These are phyloP conservation scores for Gynochthodes officinalis DNA, from an alignment of 257 asterid species.

Conservation along the genomic window DNA sequence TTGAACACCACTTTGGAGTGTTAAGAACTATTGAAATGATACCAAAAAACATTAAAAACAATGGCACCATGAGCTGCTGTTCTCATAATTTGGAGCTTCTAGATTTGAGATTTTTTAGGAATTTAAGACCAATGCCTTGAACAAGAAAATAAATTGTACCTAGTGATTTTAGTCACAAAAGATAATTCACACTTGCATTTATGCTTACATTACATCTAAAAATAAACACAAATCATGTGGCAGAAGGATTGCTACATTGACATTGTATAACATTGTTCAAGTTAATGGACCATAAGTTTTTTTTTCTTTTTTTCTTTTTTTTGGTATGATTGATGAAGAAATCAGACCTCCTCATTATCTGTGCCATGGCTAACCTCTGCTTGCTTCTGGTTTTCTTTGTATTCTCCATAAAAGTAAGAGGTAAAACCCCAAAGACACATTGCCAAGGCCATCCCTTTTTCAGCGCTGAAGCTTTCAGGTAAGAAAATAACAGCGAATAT, in stretches of 20 bases:
- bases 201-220: not conserved
- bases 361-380: not conserved
- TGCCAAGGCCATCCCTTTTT: conserved; percentile 31
- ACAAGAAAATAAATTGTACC: too few species aligned
- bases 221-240: not conserved
- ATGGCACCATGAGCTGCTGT: too few species aligned
- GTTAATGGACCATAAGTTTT: too few species aligned
- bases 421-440: conserved; percentile 40
- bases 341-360: conserved; percentile 19
- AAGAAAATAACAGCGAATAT: conserved; percentile 29
- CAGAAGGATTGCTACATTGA: not conserved
- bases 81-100: too few species aligned
- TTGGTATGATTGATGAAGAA: not conserved
- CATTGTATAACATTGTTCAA: not conserved
- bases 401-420: conserved; percentile 38
- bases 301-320: not conserved
- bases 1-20: too few species aligned
- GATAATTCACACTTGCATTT: not conserved
- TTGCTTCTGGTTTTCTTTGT: conserved; percentile 8
- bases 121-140: too few species aligned
- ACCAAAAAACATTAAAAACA: too few species aligned
- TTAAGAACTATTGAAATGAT: too few species aligned
- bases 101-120: too few species aligned
- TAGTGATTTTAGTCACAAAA: not conserved
- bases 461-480: conserved; percentile 31